A percentile compares a stretch with the other conserved stretches of the same genome.
These are phyloP conservation scores for Picochlorum sp. DNA, from an alignment of 139 green algal species.

Conservation along the genomic window DNA sequence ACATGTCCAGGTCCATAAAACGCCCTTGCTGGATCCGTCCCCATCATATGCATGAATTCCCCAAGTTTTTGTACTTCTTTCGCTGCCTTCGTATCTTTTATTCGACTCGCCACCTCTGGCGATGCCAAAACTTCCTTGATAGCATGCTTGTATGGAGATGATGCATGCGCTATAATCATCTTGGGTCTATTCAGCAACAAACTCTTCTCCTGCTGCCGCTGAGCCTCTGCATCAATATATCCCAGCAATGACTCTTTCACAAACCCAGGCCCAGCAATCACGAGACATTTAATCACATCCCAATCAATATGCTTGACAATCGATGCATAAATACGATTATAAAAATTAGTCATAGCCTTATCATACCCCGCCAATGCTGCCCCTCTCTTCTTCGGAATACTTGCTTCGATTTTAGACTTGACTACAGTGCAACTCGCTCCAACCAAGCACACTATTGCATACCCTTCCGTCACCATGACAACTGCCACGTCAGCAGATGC, in stretches of 20 bases:
- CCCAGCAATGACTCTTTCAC: conserved; percentile 81
- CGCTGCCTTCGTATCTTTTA: conserved; percentile 82
- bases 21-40: conserved; percentile 51
- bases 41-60: conserved; percentile 84
- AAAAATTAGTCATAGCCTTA: conserved; percentile 73
- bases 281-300: conserved; percentile 77
- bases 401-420: conserved; percentile 71
- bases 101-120: conserved; percentile 37
- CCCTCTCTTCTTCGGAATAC: conserved; percentile 82
- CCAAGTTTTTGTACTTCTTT: conserved; percentile 56
- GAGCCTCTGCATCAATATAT: conserved; percentile 52
- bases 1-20: conserved; percentile 90
- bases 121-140: conserved; percentile 68
- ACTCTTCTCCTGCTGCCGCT: conserved; percentile 18
- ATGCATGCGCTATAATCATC: conserved; percentile 61
- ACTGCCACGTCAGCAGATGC: conserved; percentile 81
- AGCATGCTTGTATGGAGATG: conserved; percentile 82
- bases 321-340: conserved; percentile 46
- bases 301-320: conserved; percentile 83
- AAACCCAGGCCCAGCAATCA: conserved; percentile 93
- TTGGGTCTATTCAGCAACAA: conserved; percentile 72
- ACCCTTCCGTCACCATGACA: conserved; percentile 86
- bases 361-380: conserved; percentile 79
- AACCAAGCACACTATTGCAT: conserved; percentile 83
- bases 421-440: conserved; percentile 67